Base-by-base conservation (phyloP, 2,329 filamentous ascomycete species). In the Pestalotiopsis sp. region DNA sequence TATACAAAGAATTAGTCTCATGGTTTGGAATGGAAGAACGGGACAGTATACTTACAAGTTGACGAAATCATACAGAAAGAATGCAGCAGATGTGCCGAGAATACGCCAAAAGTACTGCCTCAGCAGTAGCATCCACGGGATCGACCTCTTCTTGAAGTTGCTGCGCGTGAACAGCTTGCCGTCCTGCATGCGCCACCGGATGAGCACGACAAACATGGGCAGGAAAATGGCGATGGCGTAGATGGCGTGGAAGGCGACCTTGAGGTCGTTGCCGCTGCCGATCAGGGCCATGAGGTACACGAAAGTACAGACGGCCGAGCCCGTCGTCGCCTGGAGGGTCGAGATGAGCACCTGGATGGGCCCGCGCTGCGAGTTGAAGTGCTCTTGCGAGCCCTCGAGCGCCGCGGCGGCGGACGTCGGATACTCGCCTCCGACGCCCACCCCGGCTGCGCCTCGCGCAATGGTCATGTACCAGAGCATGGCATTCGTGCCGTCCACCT, bases 61-160 rank as follows among this genome's bases (percentile, higher is more conserved):
- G 45, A 84, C 79, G 68, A 82, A 86, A 71, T 86, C 82, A 70
- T 85, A 85, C 9, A 87, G 80, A 72, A 87, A 87, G 82, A 84
- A 87, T 39, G 85, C 84, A 12, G 82, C 80, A 60, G 80, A 84
- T 3, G 86, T 86, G 3, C 84, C 82, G 20, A 81, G 73, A 7
- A 86, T 73, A 3, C 81, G 76, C 69, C 79, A 81, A 83, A 83
- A 86, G 74, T 86, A 86, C 68, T 80, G 84, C 52, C 77, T 79
- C 6, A 83, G 58, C 17, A 77, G 66, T 5, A 71, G 84, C 75
- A 0, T 85, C 75, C 2, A 63, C 11, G 78, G 75, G 12, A 75
- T 73, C 4, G 71, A 71, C 14, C 73, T 72, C 25, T 68, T 70
- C 31, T 72, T 78, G 69, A 80, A 74, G 66, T 80, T 80, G 3